A percentile compares a stretch with the other conserved stretches of the same genome.
These are phyloP conservation scores for Pseudogymnoascus sp. DNA, from an alignment of 2,329 filamentous ascomycete genomes.

Conservation along the genomic window DNA sequence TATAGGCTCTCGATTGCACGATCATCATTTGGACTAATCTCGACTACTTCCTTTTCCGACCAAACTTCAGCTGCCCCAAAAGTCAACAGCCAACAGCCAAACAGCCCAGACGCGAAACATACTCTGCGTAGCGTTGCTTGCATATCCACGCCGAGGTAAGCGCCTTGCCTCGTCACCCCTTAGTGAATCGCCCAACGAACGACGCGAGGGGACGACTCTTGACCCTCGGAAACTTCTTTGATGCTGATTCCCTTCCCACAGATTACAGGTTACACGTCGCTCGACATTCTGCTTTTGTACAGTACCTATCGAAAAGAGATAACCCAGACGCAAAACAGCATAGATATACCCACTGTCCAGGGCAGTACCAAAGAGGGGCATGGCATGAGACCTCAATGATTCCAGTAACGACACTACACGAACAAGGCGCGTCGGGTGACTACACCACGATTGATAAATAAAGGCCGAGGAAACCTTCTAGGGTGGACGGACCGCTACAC, in stretches of 20 bases:
- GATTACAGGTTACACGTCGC: background rate
- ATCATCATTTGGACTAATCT: background rate
- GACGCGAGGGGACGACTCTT: background rate
- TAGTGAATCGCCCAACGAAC: background rate
- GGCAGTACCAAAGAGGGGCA: background rate
- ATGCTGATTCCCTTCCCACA: background rate
- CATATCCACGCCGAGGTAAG: background rate
- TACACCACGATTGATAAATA: background rate
- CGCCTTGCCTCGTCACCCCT: background rate
- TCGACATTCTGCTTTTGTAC: background rate
- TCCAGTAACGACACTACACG: background rate
- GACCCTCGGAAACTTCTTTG: background rate
- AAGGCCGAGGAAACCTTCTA: background rate
- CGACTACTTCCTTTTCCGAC: background rate
- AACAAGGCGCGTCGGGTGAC: background rate
- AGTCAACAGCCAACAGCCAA: background rate
- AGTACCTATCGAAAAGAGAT: background rate
- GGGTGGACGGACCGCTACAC: background rate
- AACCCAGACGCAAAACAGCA: background rate
- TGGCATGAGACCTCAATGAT: background rate
- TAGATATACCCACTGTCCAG: background rate
- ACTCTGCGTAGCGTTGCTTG: background rate
- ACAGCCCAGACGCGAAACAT: background rate
- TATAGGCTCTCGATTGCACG: conserved; percentile 10
- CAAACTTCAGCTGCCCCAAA: background rate